Evolutionary conservation across 257 asterid species (phyloP), one percentile per base, ranked within the genome.

Genomic region (Misopates orontium): DNA sequence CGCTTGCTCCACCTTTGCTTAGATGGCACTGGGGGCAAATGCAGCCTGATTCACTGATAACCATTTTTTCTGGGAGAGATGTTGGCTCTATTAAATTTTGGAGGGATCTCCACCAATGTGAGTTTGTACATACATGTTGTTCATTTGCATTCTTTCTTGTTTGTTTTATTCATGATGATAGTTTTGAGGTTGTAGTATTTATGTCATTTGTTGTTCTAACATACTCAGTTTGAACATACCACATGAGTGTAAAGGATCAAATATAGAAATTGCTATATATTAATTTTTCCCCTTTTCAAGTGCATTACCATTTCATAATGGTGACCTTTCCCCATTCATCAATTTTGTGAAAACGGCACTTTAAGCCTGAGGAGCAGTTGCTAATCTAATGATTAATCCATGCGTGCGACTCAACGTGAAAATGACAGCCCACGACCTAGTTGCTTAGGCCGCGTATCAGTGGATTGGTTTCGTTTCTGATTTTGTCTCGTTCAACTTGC

Each of bases 171-270:
- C 36, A 36, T 23, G 40, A 15, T 50, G 55, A 23, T 36, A 21
- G 66, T 40, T 58, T 62, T 76, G 60, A 52, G 55, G 68, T 63
- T 58, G 68, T 20, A 32, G 65, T 64, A 53, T 28, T 56, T n/a
- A 22, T 58, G 47, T 28, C 36, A 21, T 3, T 3, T 28, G 36
- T 28, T 28, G 36, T 65, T 28, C 3, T 2, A 28, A 28, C 36
- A 28, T 28, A 28, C 36, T 28, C 7, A 8, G n/a, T 41, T 20
- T 62, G 14, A 17, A 17, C 10, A 32, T 7, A 22, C 15, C 7
- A 4, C 5, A 22, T 31, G 12, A 18, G 42, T n/a, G 16, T 14
- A 12, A 51, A 64, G 55, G 69, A 63, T 36, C 36, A 28, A 49
- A 56, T 25, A 67, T 16, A 32, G 31, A 25, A 40, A 52, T 19